Percentiles rank a stretch among this genome's conserved stretches.
phyloP scores from a whole-genome alignment of 176 grass and related monocot species.

The Eleusine coracana region DNA sequence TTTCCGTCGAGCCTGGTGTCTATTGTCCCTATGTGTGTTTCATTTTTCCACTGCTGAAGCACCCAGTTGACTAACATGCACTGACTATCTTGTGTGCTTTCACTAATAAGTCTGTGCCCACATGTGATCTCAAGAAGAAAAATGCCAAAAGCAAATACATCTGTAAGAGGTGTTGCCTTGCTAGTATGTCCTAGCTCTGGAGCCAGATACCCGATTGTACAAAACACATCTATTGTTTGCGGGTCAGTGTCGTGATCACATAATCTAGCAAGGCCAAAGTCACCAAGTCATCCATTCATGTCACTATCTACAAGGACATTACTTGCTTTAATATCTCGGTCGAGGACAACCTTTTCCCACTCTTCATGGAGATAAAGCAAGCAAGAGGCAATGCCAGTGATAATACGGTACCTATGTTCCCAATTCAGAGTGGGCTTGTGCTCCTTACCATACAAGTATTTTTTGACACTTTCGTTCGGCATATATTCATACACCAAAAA shows the following conservation, averaged over 20 bases:
- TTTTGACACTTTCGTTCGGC: neutral
- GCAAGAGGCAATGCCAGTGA: conserved; percentile 29
- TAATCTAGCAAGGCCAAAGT: too few relatives aligned
- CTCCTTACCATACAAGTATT: neutral
- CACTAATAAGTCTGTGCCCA: neutral
- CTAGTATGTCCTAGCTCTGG: conserved; percentile 26
- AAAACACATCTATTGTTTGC: conserved; percentile 38
- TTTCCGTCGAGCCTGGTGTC: conserved; percentile 12
- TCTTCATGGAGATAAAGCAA: conserved; percentile 43
- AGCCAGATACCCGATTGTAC: neutral
- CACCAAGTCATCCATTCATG: too few relatives aligned
- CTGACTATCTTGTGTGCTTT: neutral
- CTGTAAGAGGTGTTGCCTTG: neutral
- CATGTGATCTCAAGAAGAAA: conserved; percentile 34
- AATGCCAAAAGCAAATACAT: conserved; percentile 37
- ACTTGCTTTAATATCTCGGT: conserved; percentile 11
- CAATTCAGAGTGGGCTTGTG: neutral
- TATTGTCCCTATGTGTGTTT: neutral
- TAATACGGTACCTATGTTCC: neutral
- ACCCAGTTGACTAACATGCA: conserved; percentile 34
- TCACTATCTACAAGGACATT: too few relatives aligned
- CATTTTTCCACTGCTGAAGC: conserved; percentile 12
- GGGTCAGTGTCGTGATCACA: conserved; percentile 5
- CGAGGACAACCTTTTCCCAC: conserved; percentile 47
- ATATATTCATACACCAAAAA: too few relatives aligned